A percentile compares a stretch with the other conserved stretches of the same genome.
These are phyloP conservation scores for Rhizopogon vulgaris DNA, from an alignment of 768 basidiomycete genomes.

Conservation along the genomic window DNA sequence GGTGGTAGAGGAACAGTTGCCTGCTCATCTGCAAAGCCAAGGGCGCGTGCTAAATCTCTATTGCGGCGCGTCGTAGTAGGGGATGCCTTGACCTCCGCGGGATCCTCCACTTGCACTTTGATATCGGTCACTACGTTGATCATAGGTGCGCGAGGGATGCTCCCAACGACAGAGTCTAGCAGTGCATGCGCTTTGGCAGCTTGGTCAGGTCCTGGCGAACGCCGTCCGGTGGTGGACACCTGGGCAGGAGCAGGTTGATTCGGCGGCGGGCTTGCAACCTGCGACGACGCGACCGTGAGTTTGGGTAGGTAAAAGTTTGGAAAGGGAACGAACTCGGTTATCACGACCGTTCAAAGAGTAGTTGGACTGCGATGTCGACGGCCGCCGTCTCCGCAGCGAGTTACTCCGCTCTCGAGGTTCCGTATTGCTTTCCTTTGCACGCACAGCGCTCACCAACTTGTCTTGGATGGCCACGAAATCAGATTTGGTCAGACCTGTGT, in stretches of 20 bases:
- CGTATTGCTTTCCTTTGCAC: slow-evolving; percentile 48
- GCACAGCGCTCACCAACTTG: slow-evolving; percentile 60
- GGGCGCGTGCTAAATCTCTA: slow-evolving; percentile 68
- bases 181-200: slow-evolving; percentile 58
- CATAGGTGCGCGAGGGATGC: slow-evolving; percentile 39
- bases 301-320: slow-evolving; percentile 6
- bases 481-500: slow-evolving; percentile 60
- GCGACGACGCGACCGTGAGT: not conserved
- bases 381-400: slow-evolving; percentile 69
- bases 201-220: slow-evolving; percentile 38
- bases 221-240: slow-evolving; percentile 22
- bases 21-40: slow-evolving; percentile 54
- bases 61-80: slow-evolving; percentile 55
- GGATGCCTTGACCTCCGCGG: slow-evolving; percentile 30
- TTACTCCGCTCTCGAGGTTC: slow-evolving; percentile 58
- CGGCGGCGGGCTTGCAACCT: slow-evolving; percentile 61
- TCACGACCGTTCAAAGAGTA: slow-evolving; percentile 56
- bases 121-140: slow-evolving; percentile 15
- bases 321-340: slow-evolving; percentile 25
- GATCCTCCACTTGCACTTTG: slow-evolving; percentile 19
- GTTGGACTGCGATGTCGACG: slow-evolving; percentile 80
- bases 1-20: slow-evolving; percentile 1
- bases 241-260: slow-evolving; percentile 30
- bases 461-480: slow-evolving; percentile 75
- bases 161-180: slow-evolving; percentile 55